Conservation (phyloP, 192 early-diverging fungal species). For the Mortierella antarctica region DNA sequence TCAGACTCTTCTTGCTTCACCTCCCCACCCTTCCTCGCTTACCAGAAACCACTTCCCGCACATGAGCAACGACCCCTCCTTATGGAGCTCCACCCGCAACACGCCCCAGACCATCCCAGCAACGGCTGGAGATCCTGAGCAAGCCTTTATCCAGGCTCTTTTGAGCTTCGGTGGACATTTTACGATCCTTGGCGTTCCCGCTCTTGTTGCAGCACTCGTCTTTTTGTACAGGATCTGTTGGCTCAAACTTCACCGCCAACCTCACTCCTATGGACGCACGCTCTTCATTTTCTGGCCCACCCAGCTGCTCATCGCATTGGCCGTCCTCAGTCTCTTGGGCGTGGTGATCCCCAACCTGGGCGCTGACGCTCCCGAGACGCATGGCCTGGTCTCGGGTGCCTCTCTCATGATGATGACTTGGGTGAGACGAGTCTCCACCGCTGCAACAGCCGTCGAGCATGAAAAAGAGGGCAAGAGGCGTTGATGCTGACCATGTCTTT, state of each 20-base stretch:
- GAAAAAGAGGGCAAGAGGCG: neutral
- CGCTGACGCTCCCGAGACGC: neutral
- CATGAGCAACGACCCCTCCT: no score
- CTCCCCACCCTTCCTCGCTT: no score
- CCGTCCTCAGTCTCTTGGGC: neutral
- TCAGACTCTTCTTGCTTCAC: no score
- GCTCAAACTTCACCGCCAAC: neutral
- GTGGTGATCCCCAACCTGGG: neutral
- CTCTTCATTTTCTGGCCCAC: conserved; percentile 16
- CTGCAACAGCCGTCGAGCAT: neutral
- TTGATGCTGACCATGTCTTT: neutral
- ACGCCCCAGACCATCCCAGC: no score
- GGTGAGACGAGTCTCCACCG: neutral
- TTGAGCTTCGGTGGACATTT: conserved; percentile 3
- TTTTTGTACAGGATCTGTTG: conserved; percentile 3
- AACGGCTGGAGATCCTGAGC: conserved; percentile 2
- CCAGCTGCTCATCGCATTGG: conserved; percentile 8
- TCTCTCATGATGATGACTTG: conserved; percentile 3
- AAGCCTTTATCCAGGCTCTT: conserved; percentile 8
- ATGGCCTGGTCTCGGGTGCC: neutral
- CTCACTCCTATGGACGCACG: conserved; percentile 20
- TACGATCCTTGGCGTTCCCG: conserved; percentile 8
- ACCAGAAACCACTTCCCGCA: no score
- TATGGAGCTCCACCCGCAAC: no score
- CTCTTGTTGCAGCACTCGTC: neutral